Evolutionary conservation across 305 asterid genomes (phyloP), one percentile per base, ranked within the genome.

Genomic region (Fraxinus sp.): DNA sequence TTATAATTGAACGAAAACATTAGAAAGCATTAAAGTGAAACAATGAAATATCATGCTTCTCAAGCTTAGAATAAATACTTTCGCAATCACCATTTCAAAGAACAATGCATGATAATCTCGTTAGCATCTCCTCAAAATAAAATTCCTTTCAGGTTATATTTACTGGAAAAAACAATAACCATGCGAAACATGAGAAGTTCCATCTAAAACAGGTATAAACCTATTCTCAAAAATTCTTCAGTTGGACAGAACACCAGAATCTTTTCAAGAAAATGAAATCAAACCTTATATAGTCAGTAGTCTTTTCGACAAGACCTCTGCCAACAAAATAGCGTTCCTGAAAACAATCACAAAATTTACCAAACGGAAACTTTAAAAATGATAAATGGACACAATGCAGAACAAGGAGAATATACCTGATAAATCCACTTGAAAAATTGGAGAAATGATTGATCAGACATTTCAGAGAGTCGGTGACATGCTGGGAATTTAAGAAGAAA

Each of bases 271-370:
- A 81, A 66, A 41, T 13, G 73, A 74, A 74, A 78, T 75, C 94
- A 86, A 78, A 96, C 99, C 98, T 91, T 78, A 96, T 75, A 81
- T 96, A 96, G 82, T 96, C 99, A 0, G 94, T 91, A 80, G 94
- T 87, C 85, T 87, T 93, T 80, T 96, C 99, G 49, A 94, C 98
- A 88, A 96, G 99, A 83, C 99, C 99, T 62, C 99, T 97, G 62
- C 99, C 99, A 78, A 96, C 99, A 89, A 96, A 96, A 84, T 96
- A 96, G 83, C 99, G 96, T 84, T 96, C 99, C 99, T 96, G 94
- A 79, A 87, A 80, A 80, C 78, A 80, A 79, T 78, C 74, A 82
- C 76, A 82, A 52, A 81, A 78, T 52, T 66, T 78, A 83, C 26
- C 18, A 71, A 55, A 75, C 28, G 72, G 68, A 77, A 49, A 72